Evolutionary conservation across 1,284 basidiomycete species (phyloP), one percentile per base, ranked within the genome.

Genomic region (Boletus smithii): DNA sequence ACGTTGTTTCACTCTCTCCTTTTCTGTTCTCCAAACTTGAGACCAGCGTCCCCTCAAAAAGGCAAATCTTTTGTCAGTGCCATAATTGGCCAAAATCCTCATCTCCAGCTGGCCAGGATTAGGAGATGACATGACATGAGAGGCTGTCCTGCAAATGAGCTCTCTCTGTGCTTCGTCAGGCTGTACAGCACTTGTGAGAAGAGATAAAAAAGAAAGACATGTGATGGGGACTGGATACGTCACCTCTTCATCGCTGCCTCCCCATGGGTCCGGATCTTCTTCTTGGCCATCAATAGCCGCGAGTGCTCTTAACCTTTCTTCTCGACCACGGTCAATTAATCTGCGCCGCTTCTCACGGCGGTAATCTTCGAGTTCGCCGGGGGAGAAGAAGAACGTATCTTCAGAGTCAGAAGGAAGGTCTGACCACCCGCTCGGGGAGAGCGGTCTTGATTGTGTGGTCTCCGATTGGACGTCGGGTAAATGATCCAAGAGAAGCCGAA

Each of bases 11-110:
- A 63, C 71, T 43, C 72, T 73, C 4, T 66, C 72, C 56, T 80
- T 80, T 20, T 71, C 65, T 2, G 66, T 55, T 30, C 62, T 65
- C 91, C 91, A 93, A 4, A 75, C 71, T 3, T 69, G 65, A 39
- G 73, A 72, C 81, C 85, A 92, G 24, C 85, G 71, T 1, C 89
- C 90, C 16, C 81, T 76, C 30, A 95, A 66, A 63, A 94, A 95
- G 0, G 83, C 79, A 60, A 95, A 93, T 24, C 76, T 73, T 57
- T 60, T 72, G 62, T 83, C 91, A 53, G 62, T 70, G 0, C 88
- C 83, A 57, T 94, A 81, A 56, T 94, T 91, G 5, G 91, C 83
- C 5, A 94, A 70, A 50, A 95, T 93, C n/a, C 89, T 80, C 76
- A 91, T 83, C 66, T 92, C 89, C 13, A 94, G 73, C 51, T 89